Evolutionary conservation across 139 green algal genomes (phyloP).

Genomic region (Chlamydomonas incerta): DNA sequence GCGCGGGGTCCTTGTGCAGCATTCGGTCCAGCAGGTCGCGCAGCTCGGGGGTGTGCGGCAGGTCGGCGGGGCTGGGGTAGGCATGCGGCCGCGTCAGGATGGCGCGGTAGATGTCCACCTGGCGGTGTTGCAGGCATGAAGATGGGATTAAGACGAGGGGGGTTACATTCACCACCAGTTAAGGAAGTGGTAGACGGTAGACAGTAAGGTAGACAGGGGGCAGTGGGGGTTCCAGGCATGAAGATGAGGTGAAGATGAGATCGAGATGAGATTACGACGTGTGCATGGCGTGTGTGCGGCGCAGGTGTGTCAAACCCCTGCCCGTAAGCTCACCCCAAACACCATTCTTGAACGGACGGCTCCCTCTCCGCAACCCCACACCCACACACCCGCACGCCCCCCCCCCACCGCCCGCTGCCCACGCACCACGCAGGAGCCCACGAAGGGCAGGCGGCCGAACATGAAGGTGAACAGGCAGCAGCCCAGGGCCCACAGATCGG

Average conservation of each 20-base stretch:
- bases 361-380: neutral
- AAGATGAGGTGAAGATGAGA: too few species aligned
- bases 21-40: slow-evolving; percentile 77
- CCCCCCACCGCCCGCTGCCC: neutral
- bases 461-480: slow-evolving; percentile 88
- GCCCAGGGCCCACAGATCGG: slow-evolving; percentile 88
- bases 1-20: slow-evolving; percentile 83
- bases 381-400: neutral
- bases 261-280: too few species aligned
- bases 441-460: slow-evolving; percentile 77
- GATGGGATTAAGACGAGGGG: too few species aligned
- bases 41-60: slow-evolving; percentile 40
- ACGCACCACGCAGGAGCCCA: slow-evolving; percentile 58
- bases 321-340: too few species aligned
- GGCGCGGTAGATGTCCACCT: slow-evolving; percentile 58
- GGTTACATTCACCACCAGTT: too few species aligned
- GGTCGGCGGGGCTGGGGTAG: slow-evolving; percentile 27
- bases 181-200: too few species aligned
- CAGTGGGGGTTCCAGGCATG: too few species aligned
- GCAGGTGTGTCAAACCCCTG: too few species aligned
- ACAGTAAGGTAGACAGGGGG: too few species aligned
- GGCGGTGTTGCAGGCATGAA: neutral
- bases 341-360: too few species aligned
- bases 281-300: too few species aligned
- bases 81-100: slow-evolving; percentile 46